These are phyloP conservation scores for Arabidopsis arenosa DNA, from an alignment of 345 rosid genomes.

Conservation along the genomic window DNA sequence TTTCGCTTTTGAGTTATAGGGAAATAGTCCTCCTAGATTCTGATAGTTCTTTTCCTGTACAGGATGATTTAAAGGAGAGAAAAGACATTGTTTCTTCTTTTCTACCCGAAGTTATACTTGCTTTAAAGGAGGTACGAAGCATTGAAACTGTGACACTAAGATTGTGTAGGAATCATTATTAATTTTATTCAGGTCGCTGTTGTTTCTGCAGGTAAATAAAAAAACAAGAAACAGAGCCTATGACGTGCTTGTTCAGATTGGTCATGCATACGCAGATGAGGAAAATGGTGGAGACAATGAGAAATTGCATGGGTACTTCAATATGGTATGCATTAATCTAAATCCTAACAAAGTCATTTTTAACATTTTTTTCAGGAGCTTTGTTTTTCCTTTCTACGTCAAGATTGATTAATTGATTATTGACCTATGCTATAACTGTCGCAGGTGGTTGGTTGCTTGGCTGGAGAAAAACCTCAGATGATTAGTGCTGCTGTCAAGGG, in stretches of 20 bases:
- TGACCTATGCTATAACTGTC: constrained; percentile 22
- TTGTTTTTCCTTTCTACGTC: constrained; percentile 15
- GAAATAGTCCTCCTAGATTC: constrained; percentile 14
- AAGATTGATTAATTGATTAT: background rate
- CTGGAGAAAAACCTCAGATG: constrained; percentile 94
- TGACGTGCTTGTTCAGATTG: constrained; percentile 92
- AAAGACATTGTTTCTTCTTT: constrained; percentile 66
- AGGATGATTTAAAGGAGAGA: constrained; percentile 70
- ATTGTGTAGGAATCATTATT: constrained; percentile 18
- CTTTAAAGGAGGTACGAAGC: constrained; percentile 88
- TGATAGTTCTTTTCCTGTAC: constrained; percentile 33
- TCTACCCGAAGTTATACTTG: constrained; percentile 85
- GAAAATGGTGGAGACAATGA: constrained; percentile 82
- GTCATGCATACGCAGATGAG: constrained; percentile 89
- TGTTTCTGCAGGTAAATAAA: constrained; percentile 71
- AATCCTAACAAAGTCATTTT: constrained; percentile 3
- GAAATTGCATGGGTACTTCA: constrained; percentile 72
- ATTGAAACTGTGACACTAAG: constrained; percentile 24
- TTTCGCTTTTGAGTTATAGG: background rate
- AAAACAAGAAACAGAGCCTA: constrained; percentile 95
- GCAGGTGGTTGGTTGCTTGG: constrained; percentile 95
- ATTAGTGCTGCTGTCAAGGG: constrained; percentile 97
- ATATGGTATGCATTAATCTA: constrained; percentile 59
- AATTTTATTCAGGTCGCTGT: constrained; percentile 6
- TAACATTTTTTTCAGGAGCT: constrained; percentile 8